Conservation (phyloP, 2,329 filamentous ascomycete genomes). For the Neofusicoccum laricinum region DNA sequence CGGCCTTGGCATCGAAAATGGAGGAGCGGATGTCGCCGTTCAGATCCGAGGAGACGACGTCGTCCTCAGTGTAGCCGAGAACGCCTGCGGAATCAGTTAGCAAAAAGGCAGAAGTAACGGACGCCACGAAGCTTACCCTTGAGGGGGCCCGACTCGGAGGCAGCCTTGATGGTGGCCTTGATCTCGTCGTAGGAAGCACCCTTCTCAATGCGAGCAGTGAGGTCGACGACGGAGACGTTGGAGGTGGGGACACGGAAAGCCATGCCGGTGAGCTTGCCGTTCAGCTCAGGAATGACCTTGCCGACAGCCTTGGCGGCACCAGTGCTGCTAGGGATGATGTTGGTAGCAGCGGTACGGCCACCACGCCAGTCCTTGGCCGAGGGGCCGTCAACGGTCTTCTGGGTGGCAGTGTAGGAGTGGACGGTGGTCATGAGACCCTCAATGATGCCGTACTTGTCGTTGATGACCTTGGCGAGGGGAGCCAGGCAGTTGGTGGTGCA, state of each 20-base stretch:
- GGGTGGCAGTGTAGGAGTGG: conserved; percentile 99
- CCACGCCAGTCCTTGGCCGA: conserved; percentile 99
- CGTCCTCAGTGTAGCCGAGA: conserved; percentile 94
- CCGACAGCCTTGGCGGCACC: conserved; percentile 99
- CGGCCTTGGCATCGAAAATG: conserved; percentile 99
- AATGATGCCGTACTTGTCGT: conserved; percentile 96
- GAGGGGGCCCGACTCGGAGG: conserved; percentile 69
- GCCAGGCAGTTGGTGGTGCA: conserved; percentile 99
- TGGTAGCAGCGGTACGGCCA: conserved; percentile 97
- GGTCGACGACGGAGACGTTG: conserved; percentile 98
- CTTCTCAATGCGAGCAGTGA: conserved; percentile 95
- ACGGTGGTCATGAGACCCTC: conserved; percentile 99
- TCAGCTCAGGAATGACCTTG: conserved; percentile 97
- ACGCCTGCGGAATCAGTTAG: conserved; percentile 35
- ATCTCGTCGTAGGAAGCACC: conserved; percentile 82
- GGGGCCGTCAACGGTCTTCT: conserved; percentile 98
- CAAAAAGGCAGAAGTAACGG: too few relatives aligned
- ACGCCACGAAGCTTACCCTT: conserved; percentile 62
- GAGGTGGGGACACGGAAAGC: conserved; percentile 97
- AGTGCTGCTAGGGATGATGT: conserved; percentile 99
- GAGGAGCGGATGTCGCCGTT: conserved; percentile 91
- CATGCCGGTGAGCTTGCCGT: conserved; percentile 99
- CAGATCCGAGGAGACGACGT: conserved; percentile 89
- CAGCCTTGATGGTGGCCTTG: conserved; percentile 84
- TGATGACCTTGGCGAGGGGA: conserved; percentile 97